A percentile compares a stretch with the other conserved stretches of the same genome.
phyloP scores from a whole-genome alignment of 177 flowering plant genomes.

The Vitis hybrid region DNA sequence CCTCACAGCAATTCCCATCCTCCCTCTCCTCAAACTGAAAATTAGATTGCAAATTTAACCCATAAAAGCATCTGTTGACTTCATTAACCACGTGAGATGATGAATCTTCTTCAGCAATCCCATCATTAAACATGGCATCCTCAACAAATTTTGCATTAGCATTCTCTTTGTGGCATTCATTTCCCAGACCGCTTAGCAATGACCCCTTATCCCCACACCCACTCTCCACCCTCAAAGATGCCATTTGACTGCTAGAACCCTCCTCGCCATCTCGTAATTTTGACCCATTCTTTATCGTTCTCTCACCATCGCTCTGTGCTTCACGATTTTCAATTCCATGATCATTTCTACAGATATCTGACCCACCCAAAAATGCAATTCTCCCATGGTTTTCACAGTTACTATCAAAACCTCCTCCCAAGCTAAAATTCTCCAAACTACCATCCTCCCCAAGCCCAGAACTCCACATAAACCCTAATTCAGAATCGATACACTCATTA shows the following conservation, averaged over 20 bases:
- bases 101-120: slow-evolving; percentile 13
- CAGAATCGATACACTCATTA: slow-evolving; percentile 58
- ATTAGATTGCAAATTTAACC: not conserved
- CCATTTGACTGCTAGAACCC: not conserved
- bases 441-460: slow-evolving; percentile 37
- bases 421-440: slow-evolving; percentile 34
- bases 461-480: slow-evolving; percentile 50
- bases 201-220: not conserved
- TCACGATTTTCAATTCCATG: slow-evolving; percentile 5
- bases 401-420: slow-evolving; percentile 25
- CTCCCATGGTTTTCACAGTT: slow-evolving; percentile 10
- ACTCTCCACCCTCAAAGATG: not conserved
- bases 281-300: not conserved
- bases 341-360: slow-evolving; percentile 17
- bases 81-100: not conserved
- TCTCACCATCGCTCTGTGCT: slow-evolving; percentile 11
- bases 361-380: slow-evolving; percentile 9
- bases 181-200: slow-evolving; percentile 1
- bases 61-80: slow-evolving; percentile 5
- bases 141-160: slow-evolving; percentile 1
- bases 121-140: not conserved
- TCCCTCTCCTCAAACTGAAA: too few relatives aligned
- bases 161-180: not conserved
- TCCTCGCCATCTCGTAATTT: slow-evolving; percentile 7
- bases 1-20: slow-evolving; percentile 18